Evolutionary conservation across 768 basidiomycete genomes (phyloP).

Genomic region (Clitopilus passeckerianus): DNA sequence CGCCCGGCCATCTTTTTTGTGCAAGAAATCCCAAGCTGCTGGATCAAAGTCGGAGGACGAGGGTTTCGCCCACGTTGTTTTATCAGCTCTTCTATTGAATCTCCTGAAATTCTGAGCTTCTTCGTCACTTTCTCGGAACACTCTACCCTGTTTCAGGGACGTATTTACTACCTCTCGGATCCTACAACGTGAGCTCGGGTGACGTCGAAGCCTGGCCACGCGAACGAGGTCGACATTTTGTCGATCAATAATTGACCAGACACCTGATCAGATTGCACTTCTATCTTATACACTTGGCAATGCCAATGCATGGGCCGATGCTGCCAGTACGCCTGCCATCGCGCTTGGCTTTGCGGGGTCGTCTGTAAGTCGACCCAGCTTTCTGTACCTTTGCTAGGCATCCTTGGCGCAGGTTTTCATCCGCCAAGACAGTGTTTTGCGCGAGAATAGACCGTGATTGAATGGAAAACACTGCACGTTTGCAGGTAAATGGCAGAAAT

Average conservation of each 20-base stretch:
- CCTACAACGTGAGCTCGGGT: neutral
- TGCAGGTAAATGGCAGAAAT: neutral
- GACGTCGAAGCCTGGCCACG: neutral
- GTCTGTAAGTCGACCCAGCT: neutral
- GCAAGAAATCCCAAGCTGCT: neutral
- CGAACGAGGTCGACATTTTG: neutral
- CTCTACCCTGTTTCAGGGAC: neutral
- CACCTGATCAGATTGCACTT: neutral
- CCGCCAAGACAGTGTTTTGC: neutral
- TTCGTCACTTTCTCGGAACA: neutral
- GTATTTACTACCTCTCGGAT: neutral
- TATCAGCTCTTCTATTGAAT: neutral
- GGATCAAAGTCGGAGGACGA: neutral
- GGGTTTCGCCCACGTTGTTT: neutral
- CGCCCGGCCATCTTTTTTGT: too few species aligned
- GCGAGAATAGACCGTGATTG: neutral
- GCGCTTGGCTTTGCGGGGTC: too few species aligned
- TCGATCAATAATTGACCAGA: neutral
- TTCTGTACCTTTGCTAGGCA: neutral
- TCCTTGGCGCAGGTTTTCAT: neutral
- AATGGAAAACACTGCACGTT: neutral
- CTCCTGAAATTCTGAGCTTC: neutral
- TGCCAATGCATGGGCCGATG: too few species aligned
- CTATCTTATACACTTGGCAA: too few species aligned
- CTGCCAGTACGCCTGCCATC: too few species aligned